These are phyloP conservation scores for Hypomontagnella monticulosa DNA, from an alignment of 495 filamentous ascomycete genomes.

Conservation along the genomic window DNA sequence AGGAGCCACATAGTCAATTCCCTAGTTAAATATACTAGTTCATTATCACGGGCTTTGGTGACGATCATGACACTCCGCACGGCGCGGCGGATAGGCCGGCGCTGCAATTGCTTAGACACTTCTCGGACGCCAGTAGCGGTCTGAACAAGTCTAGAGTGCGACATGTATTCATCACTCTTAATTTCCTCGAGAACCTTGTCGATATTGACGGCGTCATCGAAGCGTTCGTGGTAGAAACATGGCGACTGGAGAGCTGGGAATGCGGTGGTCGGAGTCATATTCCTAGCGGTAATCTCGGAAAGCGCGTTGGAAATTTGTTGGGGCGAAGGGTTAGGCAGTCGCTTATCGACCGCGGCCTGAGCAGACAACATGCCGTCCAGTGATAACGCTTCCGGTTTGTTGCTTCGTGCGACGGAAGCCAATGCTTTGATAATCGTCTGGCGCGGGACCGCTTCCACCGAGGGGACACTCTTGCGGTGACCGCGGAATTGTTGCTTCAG, in stretches of 20 bases:
- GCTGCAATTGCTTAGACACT: slow-evolving; percentile 91
- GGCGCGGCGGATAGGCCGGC: slow-evolving; percentile 85
- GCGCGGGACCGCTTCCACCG: slow-evolving; percentile 77
- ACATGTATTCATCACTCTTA: slow-evolving; percentile 85
- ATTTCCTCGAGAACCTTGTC: slow-evolving; percentile 97
- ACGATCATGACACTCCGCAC: slow-evolving; percentile 95
- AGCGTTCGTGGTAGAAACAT: slow-evolving; percentile 96
- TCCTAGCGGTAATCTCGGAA: slow-evolving; percentile 66
- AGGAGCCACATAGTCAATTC: slow-evolving; percentile 88
- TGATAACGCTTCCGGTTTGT: slow-evolving; percentile 65
- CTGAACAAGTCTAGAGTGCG: slow-evolving; percentile 90
- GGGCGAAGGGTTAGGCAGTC: slow-evolving; percentile 55
- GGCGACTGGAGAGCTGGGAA: slow-evolving; percentile 81
- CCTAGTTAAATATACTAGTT: slow-evolving; percentile 83
- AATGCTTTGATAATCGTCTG: slow-evolving; percentile 92
- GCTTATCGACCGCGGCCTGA: slow-evolving; percentile 55
- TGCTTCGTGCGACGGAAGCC: slow-evolving; percentile 73
- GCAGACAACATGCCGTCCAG: slow-evolving; percentile 62
- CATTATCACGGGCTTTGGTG: slow-evolving; percentile 94
- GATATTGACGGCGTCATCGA: slow-evolving; percentile 95
- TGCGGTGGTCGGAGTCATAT: slow-evolving; percentile 66
- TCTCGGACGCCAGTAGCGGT: slow-evolving; percentile 95
- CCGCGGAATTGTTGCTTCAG: slow-evolving; percentile 48
- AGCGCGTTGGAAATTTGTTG: slow-evolving; percentile 62
- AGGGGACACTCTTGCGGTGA: slow-evolving; percentile 70